Percentiles rank a stretch among this genome's conserved stretches.
phyloP scores from a whole-genome alignment of 164 flowering plant species.

The Santalum album region DNA sequence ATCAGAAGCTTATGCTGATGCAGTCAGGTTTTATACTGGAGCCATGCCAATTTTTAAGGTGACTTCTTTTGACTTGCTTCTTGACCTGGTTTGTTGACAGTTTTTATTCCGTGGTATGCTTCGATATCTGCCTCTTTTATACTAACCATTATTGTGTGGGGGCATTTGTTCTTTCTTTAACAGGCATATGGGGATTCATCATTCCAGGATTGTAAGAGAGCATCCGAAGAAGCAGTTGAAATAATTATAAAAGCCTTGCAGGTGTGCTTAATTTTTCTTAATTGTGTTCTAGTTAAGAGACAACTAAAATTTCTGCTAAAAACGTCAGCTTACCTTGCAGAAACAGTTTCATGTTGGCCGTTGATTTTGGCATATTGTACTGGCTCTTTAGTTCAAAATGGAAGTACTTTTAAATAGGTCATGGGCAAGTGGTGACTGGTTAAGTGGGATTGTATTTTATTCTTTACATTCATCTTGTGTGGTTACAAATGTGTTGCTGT shows the following conservation, averaged over 20 bases:
- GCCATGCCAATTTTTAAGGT: conserved; percentile 98
- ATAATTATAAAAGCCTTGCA: conserved; percentile 57
- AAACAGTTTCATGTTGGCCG: no score
- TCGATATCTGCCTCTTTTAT: neutral
- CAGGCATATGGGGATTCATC: conserved; percentile 97
- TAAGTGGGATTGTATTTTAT: no score
- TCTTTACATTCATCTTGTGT: no score
- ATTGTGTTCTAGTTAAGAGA: neutral
- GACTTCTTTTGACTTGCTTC: conserved; percentile 4
- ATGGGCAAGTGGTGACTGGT: no score
- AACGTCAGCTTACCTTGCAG: no score
- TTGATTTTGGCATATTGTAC: no score
- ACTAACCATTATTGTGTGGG: neutral
- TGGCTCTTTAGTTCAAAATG: no score
- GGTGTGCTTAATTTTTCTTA: conserved; percentile 28
- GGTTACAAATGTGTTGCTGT: no score
- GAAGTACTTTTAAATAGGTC: no score
- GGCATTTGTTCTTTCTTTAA: conserved; percentile 7
- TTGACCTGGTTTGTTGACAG: neutral
- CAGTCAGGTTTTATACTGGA: conserved; percentile 81
- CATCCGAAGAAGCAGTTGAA: conserved; percentile 84
- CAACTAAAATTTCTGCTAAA: no score
- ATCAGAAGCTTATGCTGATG: conserved; percentile 93
- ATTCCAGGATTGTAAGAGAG: conserved; percentile 85
- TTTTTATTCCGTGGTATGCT: neutral